Percentiles rank a stretch among this genome's conserved stretches.
Conservation (phyloP, 1,139 yeast species). For the Pneumocystis canis region DNA sequence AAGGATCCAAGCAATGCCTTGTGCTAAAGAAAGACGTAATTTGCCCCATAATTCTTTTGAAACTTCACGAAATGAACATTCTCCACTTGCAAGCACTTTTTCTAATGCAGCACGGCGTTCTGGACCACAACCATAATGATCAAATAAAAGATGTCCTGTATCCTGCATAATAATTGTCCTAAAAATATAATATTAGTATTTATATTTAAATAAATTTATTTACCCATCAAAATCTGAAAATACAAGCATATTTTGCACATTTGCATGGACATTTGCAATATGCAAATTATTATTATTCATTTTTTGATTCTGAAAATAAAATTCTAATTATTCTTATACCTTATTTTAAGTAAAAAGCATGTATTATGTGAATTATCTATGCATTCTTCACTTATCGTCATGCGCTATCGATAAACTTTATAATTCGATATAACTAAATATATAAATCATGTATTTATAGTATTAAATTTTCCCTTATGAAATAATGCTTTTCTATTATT, state of each 20-base stretch:
- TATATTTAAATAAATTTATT: too few species aligned
- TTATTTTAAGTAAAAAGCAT: too few species aligned
- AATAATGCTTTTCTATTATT: too few species aligned
- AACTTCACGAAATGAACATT: conserved; percentile 29
- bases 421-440: too few species aligned
- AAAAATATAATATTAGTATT: conserved; percentile 26
- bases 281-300: not conserved
- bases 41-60: conserved; percentile 34
- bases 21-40: conserved; percentile 31
- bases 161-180: conserved; percentile 34
- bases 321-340: too few species aligned
- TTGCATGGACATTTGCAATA: not conserved
- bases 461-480: too few species aligned
- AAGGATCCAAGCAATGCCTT: conserved; percentile 41
- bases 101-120: conserved; percentile 28
- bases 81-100: conserved; percentile 26
- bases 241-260: not conserved
- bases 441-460: too few species aligned
- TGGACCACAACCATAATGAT: conserved; percentile 31
- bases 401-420: too few species aligned
- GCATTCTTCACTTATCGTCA: too few species aligned
- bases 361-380: too few species aligned
- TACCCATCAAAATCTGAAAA: not conserved
- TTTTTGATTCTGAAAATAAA: too few species aligned
- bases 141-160: conserved; percentile 33